A percentile compares a stretch with the other conserved stretches of the same genome.
These are phyloP conservation scores for Ogataea zsoltii DNA, from an alignment of 805 yeast species.

Conservation along the genomic window DNA sequence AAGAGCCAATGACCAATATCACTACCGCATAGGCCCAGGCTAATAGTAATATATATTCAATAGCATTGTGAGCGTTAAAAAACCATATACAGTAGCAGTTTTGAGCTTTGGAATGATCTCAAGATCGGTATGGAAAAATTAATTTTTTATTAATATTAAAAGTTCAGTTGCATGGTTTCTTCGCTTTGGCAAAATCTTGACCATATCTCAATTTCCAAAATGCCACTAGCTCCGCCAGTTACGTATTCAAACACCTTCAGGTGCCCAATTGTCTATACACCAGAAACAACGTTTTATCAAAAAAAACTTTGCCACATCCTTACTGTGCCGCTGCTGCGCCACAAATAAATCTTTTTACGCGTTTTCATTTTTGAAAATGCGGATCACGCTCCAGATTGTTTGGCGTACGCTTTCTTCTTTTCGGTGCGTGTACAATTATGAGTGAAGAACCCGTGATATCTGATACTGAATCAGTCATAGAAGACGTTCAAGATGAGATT, in stretches of 20 bases:
- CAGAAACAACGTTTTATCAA: too few species aligned
- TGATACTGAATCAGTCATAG: conserved; percentile 52
- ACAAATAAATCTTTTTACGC: background rate
- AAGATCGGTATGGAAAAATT: background rate
- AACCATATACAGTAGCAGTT: background rate
- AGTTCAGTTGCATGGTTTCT: too few species aligned
- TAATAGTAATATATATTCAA: conserved; percentile 7
- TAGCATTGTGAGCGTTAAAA: conserved; percentile 6
- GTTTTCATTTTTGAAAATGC: background rate
- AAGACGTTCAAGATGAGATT: conserved; percentile 1
- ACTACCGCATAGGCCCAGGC: conserved; percentile 15
- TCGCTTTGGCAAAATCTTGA: too few species aligned
- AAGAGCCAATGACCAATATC: conserved; percentile 38
- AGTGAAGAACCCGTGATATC: background rate
- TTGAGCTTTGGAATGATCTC: background rate
- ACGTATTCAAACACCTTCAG: too few species aligned
- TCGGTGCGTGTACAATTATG: background rate
- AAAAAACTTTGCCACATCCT: background rate
- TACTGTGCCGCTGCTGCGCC: background rate
- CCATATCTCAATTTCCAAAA: too few species aligned
- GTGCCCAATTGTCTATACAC: too few species aligned
- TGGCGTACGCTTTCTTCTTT: too few species aligned
- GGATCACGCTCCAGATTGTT: too few species aligned
- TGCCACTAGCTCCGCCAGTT: too few species aligned
- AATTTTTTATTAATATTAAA: background rate